Conservation (phyloP, 192 early-diverging fungal genomes). For the Piromyces sp. region DNA sequence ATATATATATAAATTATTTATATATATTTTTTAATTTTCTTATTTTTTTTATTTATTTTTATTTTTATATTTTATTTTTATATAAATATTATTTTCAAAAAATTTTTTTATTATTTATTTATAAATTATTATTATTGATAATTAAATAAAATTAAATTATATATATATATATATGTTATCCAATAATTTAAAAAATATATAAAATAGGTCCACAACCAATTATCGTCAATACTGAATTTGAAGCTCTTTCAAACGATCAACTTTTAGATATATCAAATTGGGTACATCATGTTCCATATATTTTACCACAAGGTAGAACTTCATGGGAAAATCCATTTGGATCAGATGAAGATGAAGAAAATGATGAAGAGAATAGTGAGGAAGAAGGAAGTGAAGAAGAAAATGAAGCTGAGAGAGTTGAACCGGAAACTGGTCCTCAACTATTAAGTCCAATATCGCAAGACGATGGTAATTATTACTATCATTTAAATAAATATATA, state of each 20-base stretch:
- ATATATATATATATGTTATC: no score
- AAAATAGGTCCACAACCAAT: conserved; percentile 19
- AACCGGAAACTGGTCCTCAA: conserved; percentile 31
- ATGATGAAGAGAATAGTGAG: conserved; percentile 8
- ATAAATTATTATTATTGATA: no score
- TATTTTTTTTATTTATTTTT: no score
- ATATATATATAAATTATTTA: no score
- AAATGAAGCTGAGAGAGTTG: conserved; percentile 7
- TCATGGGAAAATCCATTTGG: conserved; percentile 31
- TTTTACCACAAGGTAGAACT: conserved; percentile 34
- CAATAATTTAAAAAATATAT: no score
- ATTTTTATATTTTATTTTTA: no score
- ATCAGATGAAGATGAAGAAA: conserved; percentile 12
- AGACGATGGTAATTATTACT: conserved; percentile 32
- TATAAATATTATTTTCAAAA: no score
- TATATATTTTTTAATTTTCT: no score
- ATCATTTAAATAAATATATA: no score
- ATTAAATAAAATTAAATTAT: no score
- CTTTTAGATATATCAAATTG: conserved; percentile 26
- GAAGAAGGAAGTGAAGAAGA: conserved; percentile 9
- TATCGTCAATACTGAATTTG: conserved; percentile 41
- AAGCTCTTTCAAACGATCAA: conserved; percentile 21
- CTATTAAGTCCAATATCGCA: conserved; percentile 16
- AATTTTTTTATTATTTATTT: no score
- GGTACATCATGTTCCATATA: conserved; percentile 45